These are phyloP conservation scores for Naganishia albida DNA, from an alignment of 1,284 basidiomycete species.

Conservation along the genomic window DNA sequence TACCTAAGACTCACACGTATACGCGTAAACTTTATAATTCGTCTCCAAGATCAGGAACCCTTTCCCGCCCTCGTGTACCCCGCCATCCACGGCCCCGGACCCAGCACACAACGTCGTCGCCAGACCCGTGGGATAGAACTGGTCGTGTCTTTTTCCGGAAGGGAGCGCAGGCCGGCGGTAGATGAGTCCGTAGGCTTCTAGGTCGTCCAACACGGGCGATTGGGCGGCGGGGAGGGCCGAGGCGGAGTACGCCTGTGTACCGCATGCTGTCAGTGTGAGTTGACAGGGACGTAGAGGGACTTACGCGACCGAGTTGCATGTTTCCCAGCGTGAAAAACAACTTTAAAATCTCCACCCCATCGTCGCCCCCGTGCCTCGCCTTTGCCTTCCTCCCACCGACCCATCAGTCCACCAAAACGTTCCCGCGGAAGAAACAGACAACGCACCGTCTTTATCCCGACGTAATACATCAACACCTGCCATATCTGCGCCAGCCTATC, in stretches of 20 bases:
- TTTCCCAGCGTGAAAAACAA: constrained; percentile 95
- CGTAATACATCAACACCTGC: constrained; percentile 88
- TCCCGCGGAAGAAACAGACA: constrained; percentile 11
- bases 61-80: constrained; percentile 57
- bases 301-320: constrained; percentile 82
- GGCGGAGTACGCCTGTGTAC: constrained; percentile 77
- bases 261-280: neutral
- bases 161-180: constrained; percentile 69
- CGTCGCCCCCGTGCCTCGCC: constrained; percentile 74
- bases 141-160: constrained; percentile 52
- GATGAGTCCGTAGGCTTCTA: constrained; percentile 91
- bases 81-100: neutral
- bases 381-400: constrained; percentile 25
- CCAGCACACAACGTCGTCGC: constrained; percentile 80
- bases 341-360: constrained; percentile 88
- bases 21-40: constrained; percentile 97
- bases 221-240: constrained; percentile 78
- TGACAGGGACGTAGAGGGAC: constrained; percentile 41
- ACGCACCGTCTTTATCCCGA: constrained; percentile 46
- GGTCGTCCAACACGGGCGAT: constrained; percentile 82
- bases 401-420: constrained; percentile 12
- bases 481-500: constrained; percentile 98
- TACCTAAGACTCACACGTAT: constrained; percentile 68
- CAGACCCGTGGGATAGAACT: constrained; percentile 93
- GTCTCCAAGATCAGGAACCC: constrained; percentile 97